These are phyloP conservation scores for Cordyceps cateniannulata DNA, from an alignment of 2,329 filamentous ascomycete genomes.

Conservation along the genomic window DNA sequence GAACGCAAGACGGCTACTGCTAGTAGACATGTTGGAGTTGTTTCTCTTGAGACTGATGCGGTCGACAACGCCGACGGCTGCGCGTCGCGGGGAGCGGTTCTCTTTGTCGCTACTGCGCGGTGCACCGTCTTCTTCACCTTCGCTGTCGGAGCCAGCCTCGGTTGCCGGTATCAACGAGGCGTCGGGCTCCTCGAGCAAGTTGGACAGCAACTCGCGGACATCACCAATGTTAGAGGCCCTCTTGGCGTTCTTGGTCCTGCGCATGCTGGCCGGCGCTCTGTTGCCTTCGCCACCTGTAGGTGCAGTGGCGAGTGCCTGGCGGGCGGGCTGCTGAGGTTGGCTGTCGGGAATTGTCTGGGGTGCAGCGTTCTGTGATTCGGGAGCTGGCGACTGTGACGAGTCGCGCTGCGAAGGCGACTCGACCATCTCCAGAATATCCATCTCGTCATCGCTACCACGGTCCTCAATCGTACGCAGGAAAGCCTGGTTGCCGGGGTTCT, in stretches of 20 bases:
- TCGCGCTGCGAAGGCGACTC: slow-evolving; percentile 25
- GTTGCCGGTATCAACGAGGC: slow-evolving; percentile 43
- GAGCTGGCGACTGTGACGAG: slow-evolving; percentile 26
- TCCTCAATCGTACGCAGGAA: slow-evolving; percentile 91
- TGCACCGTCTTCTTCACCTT: slow-evolving; percentile 34
- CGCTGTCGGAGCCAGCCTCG: slow-evolving; percentile 29
- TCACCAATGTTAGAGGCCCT: slow-evolving; percentile 72
- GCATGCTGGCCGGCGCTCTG: slow-evolving; percentile 53
- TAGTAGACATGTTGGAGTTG: slow-evolving; percentile 29
- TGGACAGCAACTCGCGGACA: slow-evolving; percentile 76
- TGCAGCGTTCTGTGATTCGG: slow-evolving; percentile 12
- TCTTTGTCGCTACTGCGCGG: slow-evolving; percentile 40
- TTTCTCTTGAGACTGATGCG: slow-evolving; percentile 64
- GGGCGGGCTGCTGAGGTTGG: slow-evolving; percentile 31
- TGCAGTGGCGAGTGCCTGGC: slow-evolving; percentile 24
- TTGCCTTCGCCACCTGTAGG: slow-evolving; percentile 24
- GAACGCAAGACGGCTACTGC: slow-evolving; percentile 49
- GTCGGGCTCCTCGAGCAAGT: slow-evolving; percentile 66
- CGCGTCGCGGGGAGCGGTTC: slow-evolving; percentile 33
- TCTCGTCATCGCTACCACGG: slow-evolving; percentile 65
- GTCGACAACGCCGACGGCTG: slow-evolving; percentile 53
- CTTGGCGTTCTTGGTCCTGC: slow-evolving; percentile 54
- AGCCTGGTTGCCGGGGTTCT: slow-evolving; percentile 81
- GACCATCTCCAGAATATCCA: slow-evolving; percentile 61
- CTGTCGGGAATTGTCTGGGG: slow-evolving; percentile 41